phyloP scores from a whole-genome alignment of 2,329 filamentous ascomycete species.

The Byssochlamys sp. region DNA sequence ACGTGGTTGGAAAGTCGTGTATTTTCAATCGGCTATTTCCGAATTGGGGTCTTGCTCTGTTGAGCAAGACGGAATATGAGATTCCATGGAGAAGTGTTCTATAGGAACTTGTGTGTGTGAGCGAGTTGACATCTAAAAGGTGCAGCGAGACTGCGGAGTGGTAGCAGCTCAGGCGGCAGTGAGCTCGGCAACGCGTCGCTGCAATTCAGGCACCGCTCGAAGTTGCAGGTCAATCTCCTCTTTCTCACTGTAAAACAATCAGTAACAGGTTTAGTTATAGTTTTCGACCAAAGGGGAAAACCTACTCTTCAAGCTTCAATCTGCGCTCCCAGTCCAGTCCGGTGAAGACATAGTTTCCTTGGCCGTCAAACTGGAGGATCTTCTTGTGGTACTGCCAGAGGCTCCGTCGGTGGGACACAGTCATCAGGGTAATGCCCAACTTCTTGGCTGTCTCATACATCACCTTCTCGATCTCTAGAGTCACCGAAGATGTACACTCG shows the following conservation, averaged over 20 bases:
- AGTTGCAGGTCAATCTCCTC: conserved; percentile 83
- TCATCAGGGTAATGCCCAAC: conserved; percentile 90
- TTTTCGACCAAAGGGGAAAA: conserved; percentile 6
- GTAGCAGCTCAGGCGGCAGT: conserved; percentile 34
- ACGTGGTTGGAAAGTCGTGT: no score
- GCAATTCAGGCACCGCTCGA: conserved; percentile 75
- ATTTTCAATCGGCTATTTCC: no score
- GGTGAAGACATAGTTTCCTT: conserved; percentile 84
- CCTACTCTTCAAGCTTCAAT: conserved; percentile 72
- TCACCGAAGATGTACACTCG: conserved; percentile 93
- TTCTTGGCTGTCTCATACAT: conserved; percentile 97
- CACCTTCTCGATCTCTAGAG: conserved; percentile 81
- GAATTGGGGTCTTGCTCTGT: not conserved
- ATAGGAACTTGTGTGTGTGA: not conserved
- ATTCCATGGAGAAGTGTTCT: no score
- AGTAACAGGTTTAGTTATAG: conserved; percentile 5
- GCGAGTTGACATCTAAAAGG: not conserved
- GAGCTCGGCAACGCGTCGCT: conserved; percentile 74
- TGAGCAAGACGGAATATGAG: not conserved
- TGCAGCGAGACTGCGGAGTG: not conserved
- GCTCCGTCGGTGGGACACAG: conserved; percentile 80
- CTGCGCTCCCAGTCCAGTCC: conserved; percentile 77
- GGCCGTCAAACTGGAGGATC: conserved; percentile 93
- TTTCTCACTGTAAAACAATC: conserved; percentile 53
- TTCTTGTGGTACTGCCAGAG: conserved; percentile 93